Evolutionary conservation across 2,329 filamentous ascomycete genomes (phyloP), one percentile per base, ranked within the genome.

Genomic region (Chaetomium sp.): DNA sequence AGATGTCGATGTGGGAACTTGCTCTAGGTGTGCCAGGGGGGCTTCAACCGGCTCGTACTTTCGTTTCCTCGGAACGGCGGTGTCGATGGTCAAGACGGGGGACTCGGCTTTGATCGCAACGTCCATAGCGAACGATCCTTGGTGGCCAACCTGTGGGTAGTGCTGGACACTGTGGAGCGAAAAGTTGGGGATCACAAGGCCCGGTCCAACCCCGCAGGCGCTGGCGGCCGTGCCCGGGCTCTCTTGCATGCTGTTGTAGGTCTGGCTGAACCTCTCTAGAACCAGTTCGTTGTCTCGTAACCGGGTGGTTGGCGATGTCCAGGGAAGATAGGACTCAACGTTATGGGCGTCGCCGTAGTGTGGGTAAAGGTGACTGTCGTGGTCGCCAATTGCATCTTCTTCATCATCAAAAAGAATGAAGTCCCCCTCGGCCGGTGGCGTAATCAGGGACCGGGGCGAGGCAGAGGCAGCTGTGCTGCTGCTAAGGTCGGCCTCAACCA

Each of bases 291-390:
- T 73, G 49, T 70, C 70, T 42, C 70, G 63, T 12, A 73, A 38
- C n/a, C 71, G 69, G 8, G 70, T 73, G 21, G 31, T 65, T 9
- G 71, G 71, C 10, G 71, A 73, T 4, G 68, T 69, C 71, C 71
- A 73, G 12, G 71, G 71, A 16, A 72, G 58, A 54, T 69, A 68
- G 5, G 67, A 65, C 35, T 69, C 60, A 55, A 57, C 33, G n/a
- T 49, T 56, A 4, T 62, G 55, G 29, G 60, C 27, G 16, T 64
- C 56, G 13, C 54, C 58, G 42, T 67, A 68, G 19, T 25, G 54
- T 23, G 55, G 53, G 21, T 64, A 63, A 12, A 60, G 33, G 10
- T 63, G 49, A 19, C 70, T 67, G 31, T 68, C 70, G 1, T 69
- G 68, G 27, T 68, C 67, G 21, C 65, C 67, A 19, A 63, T 60